Evolutionary conservation across 2,329 filamentous ascomycete genomes (phyloP).

Genomic region (Cladosporium colombiae): DNA sequence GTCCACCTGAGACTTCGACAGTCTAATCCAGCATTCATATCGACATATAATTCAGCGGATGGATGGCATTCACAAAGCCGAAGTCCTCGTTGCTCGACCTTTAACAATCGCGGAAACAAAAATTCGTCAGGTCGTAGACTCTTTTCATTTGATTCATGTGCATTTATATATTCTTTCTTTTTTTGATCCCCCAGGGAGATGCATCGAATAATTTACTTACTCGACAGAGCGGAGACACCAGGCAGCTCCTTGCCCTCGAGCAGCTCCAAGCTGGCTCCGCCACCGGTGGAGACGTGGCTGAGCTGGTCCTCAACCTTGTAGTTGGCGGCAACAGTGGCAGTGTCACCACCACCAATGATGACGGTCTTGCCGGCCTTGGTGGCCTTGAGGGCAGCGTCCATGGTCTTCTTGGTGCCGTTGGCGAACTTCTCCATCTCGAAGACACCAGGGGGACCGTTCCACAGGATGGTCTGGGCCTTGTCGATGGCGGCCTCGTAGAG

Average conservation of each 20-base stretch:
- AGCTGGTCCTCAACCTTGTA: conserved; percentile 95
- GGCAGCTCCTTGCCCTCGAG: conserved; percentile 98
- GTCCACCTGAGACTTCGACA: background rate
- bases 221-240: conserved; percentile 87
- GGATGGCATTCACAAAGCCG: background rate
- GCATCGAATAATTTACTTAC: conserved; percentile 51
- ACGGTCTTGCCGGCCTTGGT: conserved; percentile 86
- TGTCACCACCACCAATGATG: conserved; percentile 98
- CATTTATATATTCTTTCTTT: background rate
- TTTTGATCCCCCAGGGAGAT: background rate
- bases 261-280: conserved; percentile 91
- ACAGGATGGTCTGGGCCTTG: conserved; percentile 92
- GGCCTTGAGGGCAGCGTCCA: conserved; percentile 83
- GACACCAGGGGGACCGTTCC: conserved; percentile 97
- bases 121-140: conserved; percentile 5
- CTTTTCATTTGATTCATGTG: background rate
- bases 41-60: too few species aligned
- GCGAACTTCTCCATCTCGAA: conserved; percentile 97
- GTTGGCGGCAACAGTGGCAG: conserved; percentile 95
- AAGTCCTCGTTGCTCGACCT: background rate
- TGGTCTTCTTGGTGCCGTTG: conserved; percentile 84
- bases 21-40: too few species aligned
- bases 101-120: background rate
- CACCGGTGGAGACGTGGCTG: conserved; percentile 96
- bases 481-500: conserved; percentile 85